Percentiles rank a stretch among this genome's conserved stretches.
Evolutionary conservation across 257 asterid species (phyloP).

Genomic region (Solanum ossicruentum): DNA sequence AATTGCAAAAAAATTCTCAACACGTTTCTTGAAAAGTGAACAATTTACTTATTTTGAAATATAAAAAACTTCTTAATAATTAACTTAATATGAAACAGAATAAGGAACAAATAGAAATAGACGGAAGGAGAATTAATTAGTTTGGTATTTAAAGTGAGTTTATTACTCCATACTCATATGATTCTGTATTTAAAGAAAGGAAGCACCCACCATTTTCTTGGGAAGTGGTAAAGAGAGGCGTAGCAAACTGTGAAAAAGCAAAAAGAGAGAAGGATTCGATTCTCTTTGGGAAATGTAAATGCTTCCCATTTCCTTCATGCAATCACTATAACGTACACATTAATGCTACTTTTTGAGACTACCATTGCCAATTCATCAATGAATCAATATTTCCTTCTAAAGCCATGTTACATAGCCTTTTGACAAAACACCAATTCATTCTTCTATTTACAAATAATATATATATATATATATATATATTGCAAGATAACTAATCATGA

Average conservation of each 20-base stretch:
- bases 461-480: not conserved
- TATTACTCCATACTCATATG: no score
- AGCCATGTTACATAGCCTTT: not conserved
- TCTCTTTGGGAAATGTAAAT: constrained; percentile 56
- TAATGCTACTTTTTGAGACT: not conserved
- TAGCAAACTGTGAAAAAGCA: constrained; percentile 69
- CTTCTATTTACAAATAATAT: not conserved
- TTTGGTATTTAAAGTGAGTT: no score
- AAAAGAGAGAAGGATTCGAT: constrained; percentile 56
- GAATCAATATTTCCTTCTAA: not conserved
- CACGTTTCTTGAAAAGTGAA: no score
- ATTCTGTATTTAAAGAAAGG: not conserved
- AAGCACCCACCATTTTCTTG: constrained; percentile 74
- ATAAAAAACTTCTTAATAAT: no score
- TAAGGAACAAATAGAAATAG: no score
- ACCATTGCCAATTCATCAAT: not conserved
- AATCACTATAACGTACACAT: constrained; percentile 1
- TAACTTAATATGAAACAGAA: no score
- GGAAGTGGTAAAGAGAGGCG: constrained; percentile 77
- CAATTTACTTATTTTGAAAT: no score
- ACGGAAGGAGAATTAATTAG: no score
- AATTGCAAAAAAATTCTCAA: no score
- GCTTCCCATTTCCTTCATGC: constrained; percentile 4
- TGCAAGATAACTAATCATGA: not conserved
- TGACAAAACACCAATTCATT: not conserved